Evolutionary conservation across 179 eudicot species (phyloP).

Genomic region (Beta corolliflora): DNA sequence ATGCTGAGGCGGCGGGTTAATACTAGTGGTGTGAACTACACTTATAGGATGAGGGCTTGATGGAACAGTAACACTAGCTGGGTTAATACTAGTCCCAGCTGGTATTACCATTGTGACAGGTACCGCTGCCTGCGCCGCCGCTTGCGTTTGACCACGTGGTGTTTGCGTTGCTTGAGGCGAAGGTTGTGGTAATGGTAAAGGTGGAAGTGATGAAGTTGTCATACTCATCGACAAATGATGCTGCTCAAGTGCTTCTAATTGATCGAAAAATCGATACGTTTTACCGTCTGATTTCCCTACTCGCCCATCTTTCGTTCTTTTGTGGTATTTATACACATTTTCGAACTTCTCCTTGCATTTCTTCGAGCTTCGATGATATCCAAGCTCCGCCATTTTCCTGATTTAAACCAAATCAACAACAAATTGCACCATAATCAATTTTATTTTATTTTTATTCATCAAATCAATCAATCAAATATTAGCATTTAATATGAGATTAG

Average conservation of each 20-base stretch:
- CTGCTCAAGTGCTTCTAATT: slow-evolving; percentile 52
- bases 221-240: slow-evolving; percentile 14
- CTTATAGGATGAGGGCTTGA: slow-evolving; percentile 32
- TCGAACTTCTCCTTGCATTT: slow-evolving; percentile 82
- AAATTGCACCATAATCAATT: not conserved
- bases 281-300: slow-evolving; percentile 61
- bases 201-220: slow-evolving; percentile 11
- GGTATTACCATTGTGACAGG: slow-evolving; percentile 48
- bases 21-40: slow-evolving; percentile 16
- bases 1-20: slow-evolving; percentile 6
- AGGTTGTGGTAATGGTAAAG: slow-evolving; percentile 18
- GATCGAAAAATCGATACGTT: slow-evolving; percentile 58
- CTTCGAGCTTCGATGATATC: slow-evolving; percentile 64
- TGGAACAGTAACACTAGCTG: slow-evolving; percentile 40
- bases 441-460: not conserved
- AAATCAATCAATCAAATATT: not conserved
- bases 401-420: not conserved
- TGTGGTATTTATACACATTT: slow-evolving; percentile 71
- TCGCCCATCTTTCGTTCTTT: slow-evolving; percentile 64
- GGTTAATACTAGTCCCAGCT: slow-evolving; percentile 23
- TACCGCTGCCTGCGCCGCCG: slow-evolving; percentile 31
- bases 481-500: not conserved
- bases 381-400: slow-evolving; percentile 68
- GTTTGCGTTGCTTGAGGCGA: not conserved
- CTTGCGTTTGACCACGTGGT: slow-evolving; percentile 18